Conservation (phyloP, 2,329 filamentous ascomycete genomes). For the Fusarium hainanense region DNA sequence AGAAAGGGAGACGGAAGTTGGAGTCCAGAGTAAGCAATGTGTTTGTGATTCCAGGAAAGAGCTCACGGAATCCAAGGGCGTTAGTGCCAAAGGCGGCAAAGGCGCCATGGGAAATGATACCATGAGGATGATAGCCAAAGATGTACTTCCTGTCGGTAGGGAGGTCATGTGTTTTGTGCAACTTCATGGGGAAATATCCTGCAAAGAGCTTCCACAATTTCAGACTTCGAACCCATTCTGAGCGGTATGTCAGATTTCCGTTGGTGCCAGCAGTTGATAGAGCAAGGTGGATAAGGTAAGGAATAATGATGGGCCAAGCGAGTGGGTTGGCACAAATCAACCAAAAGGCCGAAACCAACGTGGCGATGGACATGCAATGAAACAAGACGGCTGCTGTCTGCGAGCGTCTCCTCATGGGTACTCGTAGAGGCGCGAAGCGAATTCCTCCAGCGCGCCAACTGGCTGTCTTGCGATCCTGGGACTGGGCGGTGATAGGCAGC, state of each 20-base stretch:
- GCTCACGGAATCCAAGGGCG: conserved; percentile 83
- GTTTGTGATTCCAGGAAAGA: conserved; percentile 96
- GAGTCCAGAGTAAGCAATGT: conserved; percentile 92
- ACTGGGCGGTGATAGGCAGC: conserved; percentile 38
- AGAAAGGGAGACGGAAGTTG: conserved; percentile 94
- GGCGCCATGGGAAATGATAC: conserved; percentile 96
- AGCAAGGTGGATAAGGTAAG: conserved; percentile 86
- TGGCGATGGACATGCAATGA: conserved; percentile 77
- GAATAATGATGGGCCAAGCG: conserved; percentile 81
- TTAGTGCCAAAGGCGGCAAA: conserved; percentile 93
- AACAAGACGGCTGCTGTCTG: conserved; percentile 83
- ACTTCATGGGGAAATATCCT: conserved; percentile 87
- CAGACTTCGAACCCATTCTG: conserved; percentile 76
- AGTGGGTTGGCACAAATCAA: conserved; percentile 90
- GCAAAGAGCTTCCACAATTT: conserved; percentile 90
- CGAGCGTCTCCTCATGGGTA: conserved; percentile 76
- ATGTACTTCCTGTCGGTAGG: conserved; percentile 90
- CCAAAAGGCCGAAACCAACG: conserved; percentile 83
- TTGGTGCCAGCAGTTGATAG: conserved; percentile 82
- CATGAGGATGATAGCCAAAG: conserved; percentile 96
- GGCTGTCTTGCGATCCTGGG: conserved; percentile 42
- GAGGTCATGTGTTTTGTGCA: conserved; percentile 86
- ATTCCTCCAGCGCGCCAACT: conserved; percentile 65
- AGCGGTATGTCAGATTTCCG: conserved; percentile 79
- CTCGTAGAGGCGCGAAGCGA: conserved; percentile 83